Evolutionary conservation across 164 flowering plant genomes (phyloP).

Genomic region (Nelumbo lutea): DNA sequence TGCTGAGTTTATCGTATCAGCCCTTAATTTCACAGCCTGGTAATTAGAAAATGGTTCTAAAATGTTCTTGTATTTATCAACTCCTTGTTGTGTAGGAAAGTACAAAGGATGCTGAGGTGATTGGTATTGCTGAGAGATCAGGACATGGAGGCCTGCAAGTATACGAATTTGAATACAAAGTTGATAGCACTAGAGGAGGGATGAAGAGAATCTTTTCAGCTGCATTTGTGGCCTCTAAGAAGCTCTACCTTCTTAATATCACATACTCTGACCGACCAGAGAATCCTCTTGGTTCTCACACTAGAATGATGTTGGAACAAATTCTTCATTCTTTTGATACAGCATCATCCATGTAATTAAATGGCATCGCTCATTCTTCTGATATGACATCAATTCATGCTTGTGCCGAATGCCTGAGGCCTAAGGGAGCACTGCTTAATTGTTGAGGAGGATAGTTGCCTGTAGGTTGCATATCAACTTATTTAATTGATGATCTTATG

Average conservation of each 20-base stretch:
- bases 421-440: slow-evolving; percentile 7
- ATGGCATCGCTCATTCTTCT: slow-evolving; percentile 8
- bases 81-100: slow-evolving; percentile 54
- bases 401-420: background rate
- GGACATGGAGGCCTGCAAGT: slow-evolving; percentile 60
- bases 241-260: slow-evolving; percentile 77
- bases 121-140: slow-evolving; percentile 56
- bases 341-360: slow-evolving; percentile 22
- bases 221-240: slow-evolving; percentile 71
- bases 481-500: background rate
- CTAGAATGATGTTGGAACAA: slow-evolving; percentile 51
- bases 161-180: slow-evolving; percentile 70
- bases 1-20: too few relatives aligned
- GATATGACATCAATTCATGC: background rate
- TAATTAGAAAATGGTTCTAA: too few relatives aligned
- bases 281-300: slow-evolving; percentile 49
- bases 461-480: background rate
- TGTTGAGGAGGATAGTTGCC: background rate
- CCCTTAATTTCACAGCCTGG: too few relatives aligned
- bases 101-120: slow-evolving; percentile 64
- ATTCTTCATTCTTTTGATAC: slow-evolving; percentile 80
- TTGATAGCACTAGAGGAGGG: slow-evolving; percentile 48
- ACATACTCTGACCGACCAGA: slow-evolving; percentile 62
- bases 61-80: background rate
- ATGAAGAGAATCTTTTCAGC: slow-evolving; percentile 43